Conservation (phyloP, 2,329 filamentous ascomycete species). For the Cryphonectria radicalis region DNA sequence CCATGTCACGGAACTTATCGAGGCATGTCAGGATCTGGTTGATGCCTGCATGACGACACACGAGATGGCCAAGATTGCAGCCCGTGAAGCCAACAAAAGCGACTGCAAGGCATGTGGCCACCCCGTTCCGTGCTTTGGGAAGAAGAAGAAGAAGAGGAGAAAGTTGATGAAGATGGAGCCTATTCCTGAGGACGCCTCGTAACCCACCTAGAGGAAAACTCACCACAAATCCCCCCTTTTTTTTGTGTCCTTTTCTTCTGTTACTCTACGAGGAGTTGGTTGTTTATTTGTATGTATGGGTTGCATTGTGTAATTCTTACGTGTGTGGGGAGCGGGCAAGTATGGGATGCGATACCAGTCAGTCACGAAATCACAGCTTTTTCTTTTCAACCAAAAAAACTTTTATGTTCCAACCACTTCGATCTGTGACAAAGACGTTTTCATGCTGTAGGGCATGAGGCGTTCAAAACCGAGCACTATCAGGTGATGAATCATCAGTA, state of each 20-base stretch:
- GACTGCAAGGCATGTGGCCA: neutral
- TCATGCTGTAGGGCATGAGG: neutral
- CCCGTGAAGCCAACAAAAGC: neutral
- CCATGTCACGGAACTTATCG: neutral
- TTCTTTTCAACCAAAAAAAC: neutral
- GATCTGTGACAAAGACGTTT: neutral
- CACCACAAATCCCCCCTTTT: too few species aligned
- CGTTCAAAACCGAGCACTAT: neutral
- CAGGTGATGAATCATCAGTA: too few species aligned
- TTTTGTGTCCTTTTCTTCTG: neutral
- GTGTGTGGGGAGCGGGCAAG: neutral
- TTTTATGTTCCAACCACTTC: neutral
- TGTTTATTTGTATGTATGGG: neutral
- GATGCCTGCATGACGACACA: neutral
- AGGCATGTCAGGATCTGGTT: neutral
- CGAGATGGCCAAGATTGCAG: neutral
- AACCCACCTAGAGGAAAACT: neutral
- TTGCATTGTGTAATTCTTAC: neutral
- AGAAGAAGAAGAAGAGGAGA: slow-evolving; percentile 1
- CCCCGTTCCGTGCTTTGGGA: neutral
- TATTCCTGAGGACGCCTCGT: neutral
- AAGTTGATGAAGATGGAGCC: neutral
- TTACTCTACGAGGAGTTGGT: slow-evolving; percentile 1
- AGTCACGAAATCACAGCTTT: slow-evolving; percentile 16
- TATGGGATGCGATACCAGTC: slow-evolving; percentile 13